Percentiles rank a stretch among this genome's conserved stretches.
phyloP scores from a whole-genome alignment of 179 eudicot species.

The Actinidia polygama region DNA sequence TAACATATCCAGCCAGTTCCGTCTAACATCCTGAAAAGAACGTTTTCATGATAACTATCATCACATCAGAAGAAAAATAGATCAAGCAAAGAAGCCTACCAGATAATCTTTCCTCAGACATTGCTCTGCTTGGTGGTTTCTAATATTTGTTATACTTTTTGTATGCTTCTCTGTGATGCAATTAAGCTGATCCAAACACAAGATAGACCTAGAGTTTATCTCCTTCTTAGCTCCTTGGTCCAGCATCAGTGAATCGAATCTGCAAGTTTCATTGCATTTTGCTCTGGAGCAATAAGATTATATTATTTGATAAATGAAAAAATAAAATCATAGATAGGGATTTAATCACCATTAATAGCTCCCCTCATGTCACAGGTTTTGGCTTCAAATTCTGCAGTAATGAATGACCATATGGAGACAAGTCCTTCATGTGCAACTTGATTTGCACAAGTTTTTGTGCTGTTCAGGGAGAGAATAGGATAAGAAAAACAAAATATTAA shows the following conservation, averaged over 20 bases:
- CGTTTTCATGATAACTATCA: neutral
- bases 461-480: slow-evolving; percentile 30
- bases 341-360: slow-evolving; percentile 58
- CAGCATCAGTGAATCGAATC: slow-evolving; percentile 68
- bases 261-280: slow-evolving; percentile 31
- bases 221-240: slow-evolving; percentile 56
- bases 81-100: slow-evolving; percentile 42
- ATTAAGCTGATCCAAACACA: slow-evolving; percentile 56
- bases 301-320: neutral
- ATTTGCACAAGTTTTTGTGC: slow-evolving; percentile 42
- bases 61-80: neutral
- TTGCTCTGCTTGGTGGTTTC: slow-evolving; percentile 45
- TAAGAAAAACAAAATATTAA: slow-evolving; percentile 4
- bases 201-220: slow-evolving; percentile 43
- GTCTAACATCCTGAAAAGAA: neutral
- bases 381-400: slow-evolving; percentile 46
- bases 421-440: slow-evolving; percentile 34
- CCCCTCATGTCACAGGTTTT: slow-evolving; percentile 38
- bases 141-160: slow-evolving; percentile 43
- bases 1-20: too few relatives aligned
- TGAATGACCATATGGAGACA: slow-evolving; percentile 38
- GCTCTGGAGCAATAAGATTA: neutral
- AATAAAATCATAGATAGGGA: neutral
- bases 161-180: slow-evolving; percentile 42
- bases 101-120: slow-evolving; percentile 61